Evolutionary conservation across 345 rosid species (phyloP).

Genomic region (Rubroshorea leprosula): DNA sequence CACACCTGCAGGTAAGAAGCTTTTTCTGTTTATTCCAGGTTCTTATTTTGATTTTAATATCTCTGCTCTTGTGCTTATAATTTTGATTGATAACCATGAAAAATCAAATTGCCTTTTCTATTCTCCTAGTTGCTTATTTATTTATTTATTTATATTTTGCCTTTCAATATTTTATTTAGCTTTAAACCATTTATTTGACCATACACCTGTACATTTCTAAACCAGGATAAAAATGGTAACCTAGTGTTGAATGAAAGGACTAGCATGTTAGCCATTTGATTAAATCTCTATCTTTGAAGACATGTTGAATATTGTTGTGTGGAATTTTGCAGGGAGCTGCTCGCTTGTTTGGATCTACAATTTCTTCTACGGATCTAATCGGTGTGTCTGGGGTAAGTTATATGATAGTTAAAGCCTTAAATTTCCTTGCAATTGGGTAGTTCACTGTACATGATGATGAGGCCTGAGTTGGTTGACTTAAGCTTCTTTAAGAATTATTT

Average conservation of each 20-base stretch:
- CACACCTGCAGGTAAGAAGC: conserved; percentile 66
- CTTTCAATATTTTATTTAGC: no score
- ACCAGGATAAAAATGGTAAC: no score
- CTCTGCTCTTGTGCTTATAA: not conserved
- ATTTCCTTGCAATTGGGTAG: not conserved
- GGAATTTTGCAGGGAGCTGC: conserved; percentile 80
- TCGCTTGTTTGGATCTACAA: conserved; percentile 83
- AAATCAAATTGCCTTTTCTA: not conserved
- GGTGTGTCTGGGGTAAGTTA: conserved; percentile 82
- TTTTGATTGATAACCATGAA: not conserved
- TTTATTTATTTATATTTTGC: conserved; percentile 2
- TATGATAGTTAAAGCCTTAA: conserved; percentile 5
- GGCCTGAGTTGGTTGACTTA: not conserved
- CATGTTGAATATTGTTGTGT: conserved; percentile 6
- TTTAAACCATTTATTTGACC: no score
- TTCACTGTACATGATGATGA: not conserved
- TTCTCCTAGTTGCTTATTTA: not conserved
- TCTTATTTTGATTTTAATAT: not conserved
- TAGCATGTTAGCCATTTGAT: conserved; percentile 4
- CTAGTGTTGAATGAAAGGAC: no score
- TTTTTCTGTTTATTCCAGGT: not conserved
- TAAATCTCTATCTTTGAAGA: conserved; percentile 4
- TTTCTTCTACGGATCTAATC: conserved; percentile 69
- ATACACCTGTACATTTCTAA: no score
- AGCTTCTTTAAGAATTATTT: no score